phyloP scores from a whole-genome alignment of 2,329 filamentous ascomycete genomes.

The Verticillium albo-atrum region DNA sequence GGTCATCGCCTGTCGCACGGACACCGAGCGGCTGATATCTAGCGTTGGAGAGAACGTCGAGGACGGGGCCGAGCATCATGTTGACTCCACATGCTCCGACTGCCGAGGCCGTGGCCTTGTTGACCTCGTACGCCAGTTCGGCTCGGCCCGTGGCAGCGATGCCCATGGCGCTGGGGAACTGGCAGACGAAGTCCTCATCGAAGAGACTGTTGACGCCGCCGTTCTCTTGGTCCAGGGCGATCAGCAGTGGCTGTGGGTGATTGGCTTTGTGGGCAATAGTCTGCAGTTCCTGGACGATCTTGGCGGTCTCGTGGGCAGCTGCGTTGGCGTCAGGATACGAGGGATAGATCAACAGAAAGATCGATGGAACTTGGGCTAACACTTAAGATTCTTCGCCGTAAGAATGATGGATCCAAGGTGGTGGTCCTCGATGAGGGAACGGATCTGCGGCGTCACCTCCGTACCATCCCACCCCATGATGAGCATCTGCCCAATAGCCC shows the following conservation, averaged over 20 bases:
- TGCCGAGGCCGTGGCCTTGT: conserved; percentile 89
- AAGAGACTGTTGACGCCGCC: conserved; percentile 96
- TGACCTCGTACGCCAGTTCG: conserved; percentile 82
- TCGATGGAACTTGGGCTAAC: conserved; percentile 38
- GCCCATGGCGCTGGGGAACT: conserved; percentile 96
- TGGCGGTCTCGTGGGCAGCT: conserved; percentile 90
- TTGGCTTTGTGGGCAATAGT: conserved; percentile 87
- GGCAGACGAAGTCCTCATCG: conserved; percentile 91
- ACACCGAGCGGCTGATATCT: conserved; percentile 88
- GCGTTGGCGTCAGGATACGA: conserved; percentile 16
- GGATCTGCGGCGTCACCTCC: conserved; percentile 77
- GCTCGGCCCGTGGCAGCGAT: conserved; percentile 86
- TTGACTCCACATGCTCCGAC: conserved; percentile 92
- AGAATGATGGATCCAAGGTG: conserved; percentile 85
- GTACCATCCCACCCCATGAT: conserved; percentile 86
- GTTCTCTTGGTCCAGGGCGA: conserved; percentile 95
- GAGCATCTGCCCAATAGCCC: conserved; percentile 71
- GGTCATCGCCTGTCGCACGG: conserved; percentile 85
- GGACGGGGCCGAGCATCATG: conserved; percentile 86
- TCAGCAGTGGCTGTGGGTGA: conserved; percentile 82
- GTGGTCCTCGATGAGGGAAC: conserved; percentile 73
- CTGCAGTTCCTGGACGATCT: conserved; percentile 85
- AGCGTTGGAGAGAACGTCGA: conserved; percentile 92
- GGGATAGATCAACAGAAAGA: neutral
- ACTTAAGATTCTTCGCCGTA: conserved; percentile 81